These are phyloP conservation scores for Exophiala sideris DNA, from an alignment of 2,329 filamentous ascomycete species.

Conservation along the genomic window DNA sequence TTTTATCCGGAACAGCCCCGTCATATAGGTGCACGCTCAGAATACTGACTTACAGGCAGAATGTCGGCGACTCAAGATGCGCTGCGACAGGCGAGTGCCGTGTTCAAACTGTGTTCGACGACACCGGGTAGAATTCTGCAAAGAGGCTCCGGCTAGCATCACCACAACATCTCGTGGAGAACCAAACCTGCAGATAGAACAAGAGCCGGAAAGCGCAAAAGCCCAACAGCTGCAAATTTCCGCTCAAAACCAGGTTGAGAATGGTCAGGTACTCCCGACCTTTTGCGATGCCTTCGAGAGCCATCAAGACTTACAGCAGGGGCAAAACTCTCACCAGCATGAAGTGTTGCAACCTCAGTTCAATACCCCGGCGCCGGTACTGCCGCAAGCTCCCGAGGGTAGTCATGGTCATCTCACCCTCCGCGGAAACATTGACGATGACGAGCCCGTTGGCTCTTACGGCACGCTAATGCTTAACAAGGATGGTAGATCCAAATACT, in stretches of 20 bases:
- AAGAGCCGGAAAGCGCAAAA: background rate
- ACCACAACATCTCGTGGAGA: background rate
- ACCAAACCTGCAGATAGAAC: background rate
- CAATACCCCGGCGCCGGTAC: background rate
- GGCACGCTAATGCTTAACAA: slow-evolving; percentile 10
- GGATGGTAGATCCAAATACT: slow-evolving; percentile 11
- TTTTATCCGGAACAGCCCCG: no score
- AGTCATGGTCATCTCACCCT: slow-evolving; percentile 1
- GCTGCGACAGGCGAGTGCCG: slow-evolving; percentile 9
- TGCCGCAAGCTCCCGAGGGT: background rate
- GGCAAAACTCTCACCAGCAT: background rate
- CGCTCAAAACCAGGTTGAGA: background rate
- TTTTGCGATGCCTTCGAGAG: background rate
- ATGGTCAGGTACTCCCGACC: background rate
- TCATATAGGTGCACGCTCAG: background rate
- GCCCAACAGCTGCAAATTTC: background rate
- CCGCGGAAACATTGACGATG: background rate
- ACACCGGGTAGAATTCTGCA: slow-evolving; percentile 4
- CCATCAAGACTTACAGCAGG: background rate
- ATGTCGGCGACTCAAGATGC: slow-evolving; percentile 15
- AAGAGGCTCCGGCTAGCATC: background rate
- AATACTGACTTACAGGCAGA: slow-evolving; percentile 2
- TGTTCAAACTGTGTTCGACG: slow-evolving; percentile 14
- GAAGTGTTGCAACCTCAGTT: no score
- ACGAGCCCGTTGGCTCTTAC: slow-evolving; percentile 3